phyloP scores from a whole-genome alignment of 2,329 filamentous ascomycete genomes.

The Trichoderma aggressivum region DNA sequence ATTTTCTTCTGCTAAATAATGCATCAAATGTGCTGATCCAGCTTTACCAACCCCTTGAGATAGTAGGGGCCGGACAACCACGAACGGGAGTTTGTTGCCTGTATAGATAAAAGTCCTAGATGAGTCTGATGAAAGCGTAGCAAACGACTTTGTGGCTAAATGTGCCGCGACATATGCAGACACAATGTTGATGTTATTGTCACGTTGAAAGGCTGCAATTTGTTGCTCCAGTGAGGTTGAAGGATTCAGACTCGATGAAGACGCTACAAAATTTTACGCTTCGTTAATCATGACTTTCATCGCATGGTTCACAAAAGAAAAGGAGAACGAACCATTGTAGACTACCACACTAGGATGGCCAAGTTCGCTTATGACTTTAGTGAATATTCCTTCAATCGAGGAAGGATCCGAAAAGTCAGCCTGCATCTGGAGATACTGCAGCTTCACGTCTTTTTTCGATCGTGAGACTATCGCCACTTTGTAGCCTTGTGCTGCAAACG shows the following conservation, averaged over 20 bases:
- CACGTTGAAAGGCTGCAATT: not conserved
- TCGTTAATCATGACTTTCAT: not conserved
- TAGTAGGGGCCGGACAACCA: conserved; percentile 33
- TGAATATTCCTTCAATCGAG: not conserved
- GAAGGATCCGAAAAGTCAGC: not conserved
- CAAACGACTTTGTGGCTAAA: not conserved
- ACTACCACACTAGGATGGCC: not conserved
- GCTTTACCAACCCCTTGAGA: conserved; percentile 41
- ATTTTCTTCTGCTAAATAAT: conserved; percentile 27
- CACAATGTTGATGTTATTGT: not conserved
- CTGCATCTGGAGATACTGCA: not conserved
- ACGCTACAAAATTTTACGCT: not conserved
- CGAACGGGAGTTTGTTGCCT: not conserved
- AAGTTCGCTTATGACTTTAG: not conserved
- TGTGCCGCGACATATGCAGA: not conserved
- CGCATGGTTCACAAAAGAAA: not conserved
- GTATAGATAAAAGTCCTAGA: not conserved
- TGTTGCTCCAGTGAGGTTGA: not conserved
- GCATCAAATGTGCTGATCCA: conserved; percentile 30
- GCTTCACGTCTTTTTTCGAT: not conserved
- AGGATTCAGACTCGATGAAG: not conserved
- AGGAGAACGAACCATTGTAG: not conserved
- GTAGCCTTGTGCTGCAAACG: not conserved
- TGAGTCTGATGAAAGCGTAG: not conserved
- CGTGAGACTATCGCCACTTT: not conserved